Evolutionary conservation across 805 yeast genomes (phyloP), one percentile per base, ranked within the genome.

Genomic region (Metschnikowia colocasiae): DNA sequence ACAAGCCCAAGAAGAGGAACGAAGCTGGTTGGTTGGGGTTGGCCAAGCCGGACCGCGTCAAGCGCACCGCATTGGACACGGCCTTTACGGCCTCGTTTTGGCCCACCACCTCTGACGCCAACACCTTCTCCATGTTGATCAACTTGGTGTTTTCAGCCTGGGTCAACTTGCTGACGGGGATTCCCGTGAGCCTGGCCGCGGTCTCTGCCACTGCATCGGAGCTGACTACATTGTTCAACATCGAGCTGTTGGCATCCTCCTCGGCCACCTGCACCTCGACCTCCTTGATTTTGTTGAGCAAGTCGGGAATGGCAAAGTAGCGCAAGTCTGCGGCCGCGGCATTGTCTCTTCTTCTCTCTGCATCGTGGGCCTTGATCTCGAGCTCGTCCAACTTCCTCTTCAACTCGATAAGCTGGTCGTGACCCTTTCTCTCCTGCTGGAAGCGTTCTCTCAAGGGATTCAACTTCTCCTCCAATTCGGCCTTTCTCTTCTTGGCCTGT

Each of bases 21-120:
- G 96, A 87, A 0, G 98, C 89, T 5, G 99, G 99, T 56, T 95
- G 96, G 67, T 90, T 80, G 46, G 99, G 99, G 66, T 94, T 94
- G 20, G 97, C 87, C 54, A 94, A 77, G 18, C 99, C 99, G 9
- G 98, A 91, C 65, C 99, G 81, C 15, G 88, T 82, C 59, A 94
- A 77, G 68, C 99, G 81, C 46, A 94, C 87, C 4, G 98, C 96
- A 65, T 94, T 92, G 8, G 98, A 81, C 35, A 94, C 99, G 1
- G 97, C 96, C 65, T 85, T 89, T 50, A 94, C 95, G 1, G 99
- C 99, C 52, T 88, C 96, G 51, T 85, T 75, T 72, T 94, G 99
- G 33, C 99, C 99, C 55, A 94, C 96, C 56, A 94, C 99, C 49
- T 80, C 83, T 12, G 80, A 69, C 18, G 95, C 75, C 50, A 94